Percentiles rank a stretch among this genome's conserved stretches.
Conservation (phyloP, 2,329 filamentous ascomycete genomes). For the Claviceps purpurea region DNA sequence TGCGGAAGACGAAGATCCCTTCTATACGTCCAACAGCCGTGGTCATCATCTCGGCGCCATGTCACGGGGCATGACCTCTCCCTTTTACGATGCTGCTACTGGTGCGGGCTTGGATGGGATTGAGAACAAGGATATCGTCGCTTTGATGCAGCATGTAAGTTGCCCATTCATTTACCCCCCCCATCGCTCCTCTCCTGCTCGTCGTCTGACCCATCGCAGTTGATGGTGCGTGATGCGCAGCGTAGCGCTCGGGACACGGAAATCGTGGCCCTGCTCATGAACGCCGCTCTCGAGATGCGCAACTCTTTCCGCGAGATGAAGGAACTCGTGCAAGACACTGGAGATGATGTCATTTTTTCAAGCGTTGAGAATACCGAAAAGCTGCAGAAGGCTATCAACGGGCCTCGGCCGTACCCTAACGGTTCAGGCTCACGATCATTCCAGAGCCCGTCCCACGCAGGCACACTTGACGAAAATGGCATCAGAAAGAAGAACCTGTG, state of each 20-base stretch:
- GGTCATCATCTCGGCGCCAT: constrained; percentile 68
- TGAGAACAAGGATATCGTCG: constrained; percentile 91
- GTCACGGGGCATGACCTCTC: constrained; percentile 81
- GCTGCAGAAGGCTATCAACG: constrained; percentile 69
- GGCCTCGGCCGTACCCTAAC: constrained; percentile 66
- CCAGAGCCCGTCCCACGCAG: constrained; percentile 41
- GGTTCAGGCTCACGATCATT: constrained; percentile 47
- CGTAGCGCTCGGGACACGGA: constrained; percentile 93
- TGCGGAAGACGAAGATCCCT: constrained; percentile 45
- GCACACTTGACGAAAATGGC: constrained; percentile 41
- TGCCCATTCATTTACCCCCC: neutral
- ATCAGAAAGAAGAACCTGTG: constrained; percentile 90
- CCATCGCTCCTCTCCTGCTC: neutral
- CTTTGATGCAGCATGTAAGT: constrained; percentile 87
- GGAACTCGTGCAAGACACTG: constrained; percentile 73
- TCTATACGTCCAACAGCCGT: constrained; percentile 44
- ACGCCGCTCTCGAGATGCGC: constrained; percentile 91
- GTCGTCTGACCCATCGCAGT: constrained; percentile 24
- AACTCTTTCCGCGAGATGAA: constrained; percentile 94
- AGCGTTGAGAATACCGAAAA: constrained; percentile 80
- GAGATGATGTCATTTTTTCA: constrained; percentile 73
- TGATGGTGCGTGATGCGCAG: constrained; percentile 93
- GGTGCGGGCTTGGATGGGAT: constrained; percentile 83
- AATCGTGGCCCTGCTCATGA: constrained; percentile 85
- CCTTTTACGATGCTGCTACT: constrained; percentile 79